Evolutionary conservation across 371 early-diverging fungal species (phyloP), one percentile per base, ranked within the genome.

Genomic region (Fennellomyces sp.): DNA sequence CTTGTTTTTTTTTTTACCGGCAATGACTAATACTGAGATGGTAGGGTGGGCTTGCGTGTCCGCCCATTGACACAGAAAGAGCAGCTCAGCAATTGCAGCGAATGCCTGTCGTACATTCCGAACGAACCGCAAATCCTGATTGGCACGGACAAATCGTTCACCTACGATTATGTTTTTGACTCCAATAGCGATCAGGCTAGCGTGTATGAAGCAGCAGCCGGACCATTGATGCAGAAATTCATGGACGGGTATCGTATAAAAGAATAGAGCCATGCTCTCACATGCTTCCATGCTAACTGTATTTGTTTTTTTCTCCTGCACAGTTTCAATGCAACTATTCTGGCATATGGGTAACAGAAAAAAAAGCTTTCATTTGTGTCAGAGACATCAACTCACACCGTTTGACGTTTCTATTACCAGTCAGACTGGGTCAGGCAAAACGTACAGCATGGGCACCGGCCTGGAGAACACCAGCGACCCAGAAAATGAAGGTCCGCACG

Each of bases 201-300:
- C 2, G 81, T 97, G 21, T 95, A 90, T 74, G 83, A 88, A n/a
- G 61, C 75, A 5, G 80, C 86, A 38, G 91, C 91, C 35, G 70
- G 69, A 21, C 89, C 89, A 12, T 69, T 97, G 56, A 82, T 96
- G 23, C 85, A 88, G 13, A 88, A 90, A 61, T 94, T 96, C 68
- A 73, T 94, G 49, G 94, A 94, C 59, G 98, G 98, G 72, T 99
- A 88, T n/a, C n/a, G n/a, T n/a, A n/a, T n/a, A 51, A 35, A 39
- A 33, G n/a, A 56, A 38, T 65, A 54, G 11, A n/a, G 35, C 38
- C 26, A 30, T 27, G 6, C 29, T 12, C 10, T 13, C 23, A 30
- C n/a, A 28, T 38, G 35, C 26, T 2, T 11, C 8, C 41, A 7
- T 33, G 13, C 25, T 21, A 27, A 23, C 10, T 38, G 15, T 51